These are phyloP conservation scores for Penicillium salamii DNA, from an alignment of 495 filamentous ascomycete genomes.

Conservation along the genomic window DNA sequence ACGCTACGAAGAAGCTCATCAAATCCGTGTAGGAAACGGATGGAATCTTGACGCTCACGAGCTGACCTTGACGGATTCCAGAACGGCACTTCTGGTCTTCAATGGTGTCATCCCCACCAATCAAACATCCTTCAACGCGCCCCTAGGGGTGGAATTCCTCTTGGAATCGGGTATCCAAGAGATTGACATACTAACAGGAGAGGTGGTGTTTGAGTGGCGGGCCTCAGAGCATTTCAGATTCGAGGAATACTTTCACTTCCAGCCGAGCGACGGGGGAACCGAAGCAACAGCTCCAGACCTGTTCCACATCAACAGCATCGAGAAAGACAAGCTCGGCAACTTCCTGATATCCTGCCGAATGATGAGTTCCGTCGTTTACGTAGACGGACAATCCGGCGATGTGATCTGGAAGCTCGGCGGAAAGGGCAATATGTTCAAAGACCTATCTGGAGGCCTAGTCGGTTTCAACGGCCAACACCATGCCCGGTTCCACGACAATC, in stretches of 20 bases:
- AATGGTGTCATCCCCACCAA: neutral
- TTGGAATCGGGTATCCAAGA: conserved; percentile 45
- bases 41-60: conserved; percentile 1
- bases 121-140: neutral
- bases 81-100: neutral
- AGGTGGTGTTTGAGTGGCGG: conserved; percentile 31
- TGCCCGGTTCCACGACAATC: conserved; percentile 18
- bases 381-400: conserved; percentile 46
- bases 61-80: neutral
- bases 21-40: neutral
- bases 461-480: conserved; percentile 20
- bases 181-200: conserved; percentile 33
- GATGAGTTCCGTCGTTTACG: conserved; percentile 44
- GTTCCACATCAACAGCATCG: conserved; percentile 28
- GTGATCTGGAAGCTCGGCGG: conserved; percentile 53
- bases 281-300: conserved; percentile 15
- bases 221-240: conserved; percentile 24
- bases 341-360: conserved; percentile 54
- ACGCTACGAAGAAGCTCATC: neutral
- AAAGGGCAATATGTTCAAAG: conserved; percentile 13
- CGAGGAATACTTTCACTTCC: conserved; percentile 11
- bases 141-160: conserved; percentile 24
- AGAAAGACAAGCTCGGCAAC: conserved; percentile 36
- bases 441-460: neutral
- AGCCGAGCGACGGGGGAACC: neutral